phyloP scores from a whole-genome alignment of 2,329 filamentous ascomycete species.

The Calycina herbarum region DNA sequence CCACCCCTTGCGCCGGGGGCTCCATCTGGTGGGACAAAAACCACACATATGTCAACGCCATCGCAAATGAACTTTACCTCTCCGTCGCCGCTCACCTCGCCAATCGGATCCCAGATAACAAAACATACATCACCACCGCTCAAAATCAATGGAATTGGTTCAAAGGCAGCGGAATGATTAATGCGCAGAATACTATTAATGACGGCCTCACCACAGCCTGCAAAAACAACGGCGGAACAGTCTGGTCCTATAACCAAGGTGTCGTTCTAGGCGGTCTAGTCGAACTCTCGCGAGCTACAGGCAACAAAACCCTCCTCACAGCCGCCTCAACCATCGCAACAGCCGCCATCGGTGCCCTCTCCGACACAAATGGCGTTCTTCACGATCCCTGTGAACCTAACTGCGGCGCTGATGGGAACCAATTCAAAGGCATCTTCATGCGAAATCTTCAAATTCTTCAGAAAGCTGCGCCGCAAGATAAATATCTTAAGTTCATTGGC shows the following conservation, averaged over 20 bases:
- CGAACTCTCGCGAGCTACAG: slow-evolving; percentile 56
- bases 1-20: slow-evolving; percentile 50
- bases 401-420: slow-evolving; percentile 50
- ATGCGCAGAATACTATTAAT: slow-evolving; percentile 49
- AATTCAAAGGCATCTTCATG: slow-evolving; percentile 74
- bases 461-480: slow-evolving; percentile 46
- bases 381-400: slow-evolving; percentile 55
- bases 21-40: slow-evolving; percentile 56
- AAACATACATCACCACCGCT: slow-evolving; percentile 54
- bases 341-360: slow-evolving; percentile 50
- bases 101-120: slow-evolving; percentile 53
- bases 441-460: slow-evolving; percentile 60
- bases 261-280: slow-evolving; percentile 59
- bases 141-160: slow-evolving; percentile 53
- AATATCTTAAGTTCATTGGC: slow-evolving; percentile 55
- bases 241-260: slow-evolving; percentile 61
- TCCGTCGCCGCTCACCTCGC: slow-evolving; percentile 55
- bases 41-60: slow-evolving; percentile 55
- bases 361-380: slow-evolving; percentile 50
- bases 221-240: slow-evolving; percentile 46
- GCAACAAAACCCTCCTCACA: slow-evolving; percentile 39
- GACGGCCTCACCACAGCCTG: slow-evolving; percentile 51
- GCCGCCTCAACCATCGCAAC: slow-evolving; percentile 53
- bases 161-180: slow-evolving; percentile 48
- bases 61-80: slow-evolving; percentile 59